Evolutionary conservation across 768 basidiomycete genomes (phyloP).

Genomic region (Tylopilus subfusipes): DNA sequence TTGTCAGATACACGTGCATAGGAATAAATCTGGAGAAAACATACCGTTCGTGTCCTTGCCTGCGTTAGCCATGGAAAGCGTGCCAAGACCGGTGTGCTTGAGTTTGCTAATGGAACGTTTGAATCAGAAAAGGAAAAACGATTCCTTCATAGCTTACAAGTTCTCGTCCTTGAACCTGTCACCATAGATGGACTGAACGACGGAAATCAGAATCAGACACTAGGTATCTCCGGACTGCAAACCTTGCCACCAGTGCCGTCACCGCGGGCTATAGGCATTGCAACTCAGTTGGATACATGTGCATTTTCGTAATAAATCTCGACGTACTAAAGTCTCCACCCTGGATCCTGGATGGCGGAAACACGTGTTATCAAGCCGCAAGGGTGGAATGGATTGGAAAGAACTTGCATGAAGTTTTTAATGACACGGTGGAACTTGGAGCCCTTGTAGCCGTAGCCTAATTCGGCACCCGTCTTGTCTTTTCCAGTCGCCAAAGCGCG

Average conservation of each 20-base stretch:
- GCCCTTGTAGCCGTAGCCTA: constrained; percentile 91
- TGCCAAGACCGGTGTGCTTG: constrained; percentile 84
- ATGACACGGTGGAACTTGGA: constrained; percentile 97
- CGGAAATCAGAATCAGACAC: constrained; percentile 1
- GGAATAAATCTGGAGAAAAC: constrained; percentile 2
- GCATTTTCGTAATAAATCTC: constrained; percentile 7
- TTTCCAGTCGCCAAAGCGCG: constrained; percentile 84
- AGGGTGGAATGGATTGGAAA: background rate
- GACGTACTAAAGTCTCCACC: constrained; percentile 95
- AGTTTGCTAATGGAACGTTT: constrained; percentile 66
- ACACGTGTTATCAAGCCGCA: background rate
- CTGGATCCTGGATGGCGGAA: constrained; percentile 68
- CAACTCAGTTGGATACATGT: constrained; percentile 14
- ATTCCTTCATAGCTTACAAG: constrained; percentile 54
- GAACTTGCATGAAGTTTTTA: constrained; percentile 80
- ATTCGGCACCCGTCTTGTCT: constrained; percentile 58
- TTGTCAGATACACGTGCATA: background rate
- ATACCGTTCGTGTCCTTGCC: constrained; percentile 89
- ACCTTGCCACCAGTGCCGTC: constrained; percentile 93
- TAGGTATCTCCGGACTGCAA: constrained; percentile 5
- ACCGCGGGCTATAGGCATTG: constrained; percentile 55
- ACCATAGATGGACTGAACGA: constrained; percentile 78
- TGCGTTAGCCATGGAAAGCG: constrained; percentile 93
- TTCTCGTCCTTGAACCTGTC: constrained; percentile 93
- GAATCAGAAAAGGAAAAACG: background rate